phyloP scores from a whole-genome alignment of 176 grass and related monocot species.

The Juncus effusus region DNA sequence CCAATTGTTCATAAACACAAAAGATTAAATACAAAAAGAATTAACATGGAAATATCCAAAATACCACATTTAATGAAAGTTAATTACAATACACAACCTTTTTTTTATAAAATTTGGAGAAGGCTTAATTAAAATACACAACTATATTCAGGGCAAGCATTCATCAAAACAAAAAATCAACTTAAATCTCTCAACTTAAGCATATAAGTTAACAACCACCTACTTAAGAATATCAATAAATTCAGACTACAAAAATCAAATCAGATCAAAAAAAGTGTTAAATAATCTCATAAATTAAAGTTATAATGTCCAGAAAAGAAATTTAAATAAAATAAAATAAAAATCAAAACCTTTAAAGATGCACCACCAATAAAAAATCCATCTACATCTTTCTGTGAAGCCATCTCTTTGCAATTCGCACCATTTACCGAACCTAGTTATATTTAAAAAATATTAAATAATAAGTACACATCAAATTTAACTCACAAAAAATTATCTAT shows the following conservation, averaged over 20 bases:
- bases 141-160: no score
- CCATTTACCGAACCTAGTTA: slow-evolving; percentile 71
- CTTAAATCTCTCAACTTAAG: slow-evolving; percentile 28
- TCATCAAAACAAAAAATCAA: background rate
- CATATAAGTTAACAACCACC: slow-evolving; percentile 51
- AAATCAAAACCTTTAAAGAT: slow-evolving; percentile 56
- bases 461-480: no score
- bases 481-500: background rate
- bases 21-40: no score
- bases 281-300: slow-evolving; percentile 7
- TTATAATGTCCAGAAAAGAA: background rate
- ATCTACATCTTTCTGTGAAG: slow-evolving; percentile 52
- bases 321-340: background rate
- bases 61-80: no score
- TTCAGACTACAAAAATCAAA: slow-evolving; percentile 49
- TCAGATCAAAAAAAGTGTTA: background rate
- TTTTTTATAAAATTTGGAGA: no score
- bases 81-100: no score
- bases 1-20: no score
- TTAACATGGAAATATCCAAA: no score
- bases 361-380: slow-evolving; percentile 78
- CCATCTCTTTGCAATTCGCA: slow-evolving; percentile 61
- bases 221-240: slow-evolving; percentile 81
- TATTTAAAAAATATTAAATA: background rate
- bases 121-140: no score